Base-by-base conservation (phyloP, 225 moss, liverwort and hornwort genomes). In the Bryum argenteum region DNA sequence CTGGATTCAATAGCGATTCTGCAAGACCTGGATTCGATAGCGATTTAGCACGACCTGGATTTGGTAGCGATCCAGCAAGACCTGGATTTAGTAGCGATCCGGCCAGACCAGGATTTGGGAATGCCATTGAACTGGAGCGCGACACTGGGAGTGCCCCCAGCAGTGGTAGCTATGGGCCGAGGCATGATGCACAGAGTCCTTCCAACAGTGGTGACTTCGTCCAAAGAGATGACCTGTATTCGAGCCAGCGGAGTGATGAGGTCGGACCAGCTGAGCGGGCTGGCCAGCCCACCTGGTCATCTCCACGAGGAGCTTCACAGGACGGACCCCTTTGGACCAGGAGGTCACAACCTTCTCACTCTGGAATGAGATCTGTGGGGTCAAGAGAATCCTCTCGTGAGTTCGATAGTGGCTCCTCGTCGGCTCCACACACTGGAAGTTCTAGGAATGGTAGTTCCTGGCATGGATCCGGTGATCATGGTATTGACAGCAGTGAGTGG, bases 371-470 rank as follows among this genome's bases (percentile, higher is more conserved):
- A 18, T 74, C 77, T 15, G 75, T 63, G 53, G 87, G 71, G 2
- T 87, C 86, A 40, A 72, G 80, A 78, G 82, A 76, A 45, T 79
- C 82, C 28, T 83, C 86, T 40, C 75, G 33, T 55, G 80, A 87
- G 16, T 83, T 78, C 54, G 77, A 76, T 48, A 66, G 71, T 33
- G 68, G 48, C 9, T 67, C 63, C 50, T 73, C 81, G 22, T 76
- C 78, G 40, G 37, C 61, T 18, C 76, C 79, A 15, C 69, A 70
- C 51, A 71, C 68, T 57, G 77, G 59, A 73, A 84, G 59, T 42
- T 69, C 73, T 11, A 77, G 64, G 43, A 71, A 77, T 23, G 83
- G 77, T 54, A 75, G 70, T 60, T 80, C 75, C 39, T 72, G 80
- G 82, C 78, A 74, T 16, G 80, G 80, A 21, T 80, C 83, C 9